These are phyloP conservation scores for Scedosporium apiospermum DNA, from an alignment of 2,329 filamentous ascomycete species.

Conservation along the genomic window DNA sequence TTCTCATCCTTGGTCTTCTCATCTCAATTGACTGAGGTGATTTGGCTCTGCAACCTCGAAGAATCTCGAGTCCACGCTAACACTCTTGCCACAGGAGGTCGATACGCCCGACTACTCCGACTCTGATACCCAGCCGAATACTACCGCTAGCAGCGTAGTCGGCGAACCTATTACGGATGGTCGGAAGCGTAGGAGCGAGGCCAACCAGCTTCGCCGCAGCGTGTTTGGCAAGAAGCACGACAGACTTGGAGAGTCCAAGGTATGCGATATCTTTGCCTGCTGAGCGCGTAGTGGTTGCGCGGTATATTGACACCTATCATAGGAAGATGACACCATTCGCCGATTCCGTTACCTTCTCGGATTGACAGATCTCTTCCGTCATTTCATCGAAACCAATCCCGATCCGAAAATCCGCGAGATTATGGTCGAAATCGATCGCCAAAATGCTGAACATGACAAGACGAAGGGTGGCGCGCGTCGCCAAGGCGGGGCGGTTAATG, in stretches of 20 bases:
- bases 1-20: not conserved
- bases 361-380: conserved; percentile 91
- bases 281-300: conserved; percentile 4
- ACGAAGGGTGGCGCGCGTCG: conserved; percentile 56
- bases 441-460: conserved; percentile 69
- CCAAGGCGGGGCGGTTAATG: conserved; percentile 73
- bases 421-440: conserved; percentile 87
- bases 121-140: conserved; percentile 58
- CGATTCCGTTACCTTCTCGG: conserved; percentile 92
- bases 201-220: conserved; percentile 79
- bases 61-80: not conserved
- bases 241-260: conserved; percentile 83
- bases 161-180: conserved; percentile 69
- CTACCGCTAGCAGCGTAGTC: conserved; percentile 72
- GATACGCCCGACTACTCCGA: conserved; percentile 59
- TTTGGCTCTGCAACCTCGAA: not conserved
- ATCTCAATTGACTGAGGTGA: too few species aligned
- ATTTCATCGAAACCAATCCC: conserved; percentile 97
- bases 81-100: conserved; percentile 31
- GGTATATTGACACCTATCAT: conserved; percentile 7
- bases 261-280: conserved; percentile 25
- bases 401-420: conserved; percentile 92
- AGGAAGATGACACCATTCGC: conserved; percentile 93
- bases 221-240: conserved; percentile 95
- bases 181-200: conserved; percentile 76